Percentiles rank a stretch among this genome's conserved stretches.
These are phyloP conservation scores for Fusarium humuli DNA, from an alignment of 2,329 filamentous ascomycete species.

Conservation along the genomic window DNA sequence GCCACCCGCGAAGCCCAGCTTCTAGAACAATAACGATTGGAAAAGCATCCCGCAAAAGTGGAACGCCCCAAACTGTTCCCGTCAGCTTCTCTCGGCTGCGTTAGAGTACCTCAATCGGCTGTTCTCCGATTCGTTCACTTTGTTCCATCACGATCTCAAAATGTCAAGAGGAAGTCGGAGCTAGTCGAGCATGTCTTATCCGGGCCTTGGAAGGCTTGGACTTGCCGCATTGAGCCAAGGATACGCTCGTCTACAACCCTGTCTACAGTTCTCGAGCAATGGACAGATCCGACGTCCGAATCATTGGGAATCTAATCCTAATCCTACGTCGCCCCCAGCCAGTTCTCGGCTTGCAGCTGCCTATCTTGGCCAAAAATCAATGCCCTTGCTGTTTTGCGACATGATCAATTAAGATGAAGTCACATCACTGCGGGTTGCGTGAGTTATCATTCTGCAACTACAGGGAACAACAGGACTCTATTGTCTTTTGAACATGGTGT, in stretches of 20 bases:
- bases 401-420: not conserved
- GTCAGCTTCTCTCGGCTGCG: not conserved
- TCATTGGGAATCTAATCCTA: not conserved
- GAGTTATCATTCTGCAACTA: not conserved
- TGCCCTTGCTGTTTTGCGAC: not conserved
- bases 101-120: not conserved
- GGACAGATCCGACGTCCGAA: not conserved
- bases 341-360: not conserved
- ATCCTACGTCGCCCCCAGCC: not conserved
- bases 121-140: constrained; percentile 1
- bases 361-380: constrained; percentile 4
- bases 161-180: not conserved
- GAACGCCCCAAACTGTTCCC: not conserved
- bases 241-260: not conserved
- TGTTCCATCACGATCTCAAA: not conserved
- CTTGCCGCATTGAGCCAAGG: not conserved
- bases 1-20: not conserved
- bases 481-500: constrained; percentile 20
- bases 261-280: not conserved
- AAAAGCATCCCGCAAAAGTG: not conserved
- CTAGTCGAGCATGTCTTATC: not conserved
- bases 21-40: not conserved
- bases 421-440: not conserved
- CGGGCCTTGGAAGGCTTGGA: not conserved
- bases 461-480: not conserved